phyloP scores from a whole-genome alignment of 371 early-diverging fungal species.

The Fennellomyces sp. region DNA sequence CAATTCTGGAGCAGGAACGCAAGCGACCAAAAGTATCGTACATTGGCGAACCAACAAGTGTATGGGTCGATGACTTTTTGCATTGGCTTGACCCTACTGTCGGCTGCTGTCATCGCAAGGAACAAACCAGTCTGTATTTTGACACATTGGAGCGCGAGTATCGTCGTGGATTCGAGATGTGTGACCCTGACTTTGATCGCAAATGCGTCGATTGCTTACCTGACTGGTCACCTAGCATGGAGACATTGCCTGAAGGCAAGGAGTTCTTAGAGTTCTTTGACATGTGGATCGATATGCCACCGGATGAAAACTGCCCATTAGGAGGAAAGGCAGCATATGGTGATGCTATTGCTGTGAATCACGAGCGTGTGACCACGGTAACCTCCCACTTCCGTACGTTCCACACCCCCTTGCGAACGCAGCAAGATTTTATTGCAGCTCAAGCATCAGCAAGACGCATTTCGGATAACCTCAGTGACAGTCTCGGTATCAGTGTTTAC shows the following conservation, averaged over 20 bases:
- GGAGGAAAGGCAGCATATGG: constrained; percentile 77
- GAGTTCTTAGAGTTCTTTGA: constrained; percentile 60
- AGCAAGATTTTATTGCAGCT: constrained; percentile 70
- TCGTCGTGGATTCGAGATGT: constrained; percentile 17
- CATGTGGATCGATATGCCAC: constrained; percentile 59
- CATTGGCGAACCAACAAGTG: constrained; percentile 71
- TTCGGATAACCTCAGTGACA: constrained; percentile 52
- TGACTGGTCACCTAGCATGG: constrained; percentile 57
- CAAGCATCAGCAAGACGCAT: constrained; percentile 69
- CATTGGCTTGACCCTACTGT: constrained; percentile 69
- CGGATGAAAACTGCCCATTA: constrained; percentile 67
- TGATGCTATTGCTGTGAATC: constrained; percentile 52
- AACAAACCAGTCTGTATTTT: constrained; percentile 4
- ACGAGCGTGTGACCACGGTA: constrained; percentile 34
- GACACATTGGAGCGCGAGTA: constrained; percentile 8
- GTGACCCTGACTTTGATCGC: constrained; percentile 60
- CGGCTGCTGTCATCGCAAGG: constrained; percentile 61
- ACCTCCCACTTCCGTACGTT: constrained; percentile 75
- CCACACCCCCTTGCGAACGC: constrained; percentile 66
- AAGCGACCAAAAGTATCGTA: constrained; percentile 65
- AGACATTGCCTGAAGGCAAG: constrained; percentile 61
- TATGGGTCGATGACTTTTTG: constrained; percentile 78
- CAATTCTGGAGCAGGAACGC: constrained; percentile 71
- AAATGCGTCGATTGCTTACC: constrained; percentile 62
- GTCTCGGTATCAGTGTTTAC: constrained; percentile 58